Evolutionary conservation across 108 stramenopile genomes (phyloP), one percentile per base, ranked within the genome.

Genomic region (Poteriospumella lacustris): DNA sequence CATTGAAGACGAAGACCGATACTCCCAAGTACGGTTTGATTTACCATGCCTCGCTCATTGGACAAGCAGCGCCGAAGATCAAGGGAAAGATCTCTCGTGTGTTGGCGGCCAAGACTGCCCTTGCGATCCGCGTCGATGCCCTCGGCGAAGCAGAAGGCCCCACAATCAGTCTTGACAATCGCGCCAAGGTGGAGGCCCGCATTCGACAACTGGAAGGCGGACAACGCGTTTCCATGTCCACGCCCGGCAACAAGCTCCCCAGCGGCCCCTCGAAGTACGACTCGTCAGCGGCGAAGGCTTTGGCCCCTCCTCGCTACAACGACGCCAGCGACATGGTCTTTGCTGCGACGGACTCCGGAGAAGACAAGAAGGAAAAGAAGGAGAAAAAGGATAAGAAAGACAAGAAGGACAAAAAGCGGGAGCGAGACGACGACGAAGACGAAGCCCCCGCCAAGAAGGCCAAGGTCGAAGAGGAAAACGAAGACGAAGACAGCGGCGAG

Each of bases 11-110:
- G 33, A 99, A 98, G 88, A 96, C 96, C 70, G 97, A 99, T 87
- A 99, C 99, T 28, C 99, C 99, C 56, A 99, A 99, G 88, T 99
- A 99, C 84, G 99, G 99, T 41, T 89, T 99, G 47, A 99, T 99
- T 81, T 99, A 99, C 80, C 99, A 99, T 82, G 96, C 97, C 19
- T 96, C 96, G 44, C 91, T 99, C 42, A 94, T 99, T 59, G 99
- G 99, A 58, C 99, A 98, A 83, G 93, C 97, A 9, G 88, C 93
- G 43, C 96, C 97, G 15, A 99, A 99, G 90, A 87, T 97, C 88
- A 99, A 99, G 88, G 99, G 99, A 42, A 98, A 98, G 86, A 96
- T 99, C 58, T 90, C 91, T 76, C 93, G 99, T 44, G 97, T 98
- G 12, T 90, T 99, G 58, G 97, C 99, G 31, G 97, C 97, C 64